A percentile compares a stretch with the other conserved stretches of the same genome.
Conservation (phyloP, 768 basidiomycete genomes). For the Termitomyces sp. region DNA sequence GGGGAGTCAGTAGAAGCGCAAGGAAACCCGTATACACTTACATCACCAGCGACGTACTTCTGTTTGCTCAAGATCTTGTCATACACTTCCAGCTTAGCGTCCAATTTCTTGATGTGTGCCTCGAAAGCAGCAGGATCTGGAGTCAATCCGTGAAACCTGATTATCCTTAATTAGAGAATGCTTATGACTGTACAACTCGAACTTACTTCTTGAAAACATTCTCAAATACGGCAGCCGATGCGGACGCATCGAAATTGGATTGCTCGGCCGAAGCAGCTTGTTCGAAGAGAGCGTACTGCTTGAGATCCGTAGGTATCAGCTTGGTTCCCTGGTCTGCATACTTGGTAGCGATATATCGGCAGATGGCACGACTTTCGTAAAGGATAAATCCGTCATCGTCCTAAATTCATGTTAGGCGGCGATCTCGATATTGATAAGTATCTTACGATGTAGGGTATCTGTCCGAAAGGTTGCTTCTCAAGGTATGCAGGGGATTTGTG, state of each 20-base stretch:
- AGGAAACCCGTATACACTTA: constrained; percentile 39
- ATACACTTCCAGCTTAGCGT: constrained; percentile 45
- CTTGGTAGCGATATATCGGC: constrained; percentile 45
- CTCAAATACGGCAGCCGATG: constrained; percentile 36
- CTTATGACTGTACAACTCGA: neutral
- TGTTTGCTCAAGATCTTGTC: constrained; percentile 52
- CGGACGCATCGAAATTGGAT: constrained; percentile 49
- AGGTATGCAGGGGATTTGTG: constrained; percentile 34
- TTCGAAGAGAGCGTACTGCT: constrained; percentile 41
- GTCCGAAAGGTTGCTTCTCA: constrained; percentile 48
- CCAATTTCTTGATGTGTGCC: constrained; percentile 22
- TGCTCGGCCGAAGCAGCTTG: constrained; percentile 49
- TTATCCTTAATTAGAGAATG: neutral
- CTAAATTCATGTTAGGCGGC: neutral
- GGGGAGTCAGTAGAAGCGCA: constrained; percentile 26
- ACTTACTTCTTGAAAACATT: constrained; percentile 46
- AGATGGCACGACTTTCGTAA: constrained; percentile 45
- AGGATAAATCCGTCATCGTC: constrained; percentile 20
- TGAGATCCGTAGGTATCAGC: constrained; percentile 41
- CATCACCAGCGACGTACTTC: constrained; percentile 53
- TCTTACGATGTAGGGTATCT: constrained; percentile 26
- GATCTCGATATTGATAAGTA: constrained; percentile 2
- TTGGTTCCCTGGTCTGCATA: constrained; percentile 42
- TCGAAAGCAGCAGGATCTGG: constrained; percentile 34
- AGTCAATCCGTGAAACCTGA: constrained; percentile 45